A percentile compares a stretch with the other conserved stretches of the same genome.
phyloP scores from a whole-genome alignment of 345 rosid genomes.

The Viola odorata region DNA sequence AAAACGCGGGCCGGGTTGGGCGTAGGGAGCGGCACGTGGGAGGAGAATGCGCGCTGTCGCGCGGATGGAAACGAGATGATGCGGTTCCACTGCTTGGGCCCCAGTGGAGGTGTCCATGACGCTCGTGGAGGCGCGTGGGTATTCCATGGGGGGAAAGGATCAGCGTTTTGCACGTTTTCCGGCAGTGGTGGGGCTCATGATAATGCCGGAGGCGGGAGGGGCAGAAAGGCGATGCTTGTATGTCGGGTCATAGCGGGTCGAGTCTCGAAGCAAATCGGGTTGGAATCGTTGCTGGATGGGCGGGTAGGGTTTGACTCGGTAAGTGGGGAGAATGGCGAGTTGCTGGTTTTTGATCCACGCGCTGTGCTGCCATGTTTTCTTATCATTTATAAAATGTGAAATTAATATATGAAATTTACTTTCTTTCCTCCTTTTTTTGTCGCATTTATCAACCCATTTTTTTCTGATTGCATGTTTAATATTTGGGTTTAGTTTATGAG shows the following conservation, averaged over 20 bases:
- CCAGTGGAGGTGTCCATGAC: constrained; percentile 30
- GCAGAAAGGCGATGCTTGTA: constrained; percentile 88
- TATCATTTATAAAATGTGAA: constrained; percentile 82
- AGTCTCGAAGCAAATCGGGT: constrained; percentile 43
- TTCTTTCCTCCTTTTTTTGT: constrained; percentile 6
- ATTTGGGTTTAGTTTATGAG: constrained; percentile 7
- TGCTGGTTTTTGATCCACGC: constrained; percentile 75
- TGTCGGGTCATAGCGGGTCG: constrained; percentile 92
- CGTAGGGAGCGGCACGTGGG: constrained; percentile 26
- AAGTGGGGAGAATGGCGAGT: constrained; percentile 75
- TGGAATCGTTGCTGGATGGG: constrained; percentile 38
- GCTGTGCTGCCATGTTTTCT: constrained; percentile 96
- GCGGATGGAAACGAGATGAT: constrained; percentile 98
- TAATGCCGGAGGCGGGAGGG: constrained; percentile 74
- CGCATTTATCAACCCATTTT: constrained; percentile 48
- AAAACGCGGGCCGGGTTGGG: constrained; percentile 45
- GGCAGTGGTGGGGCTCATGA: constrained; percentile 83
- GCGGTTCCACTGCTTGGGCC: constrained; percentile 83
- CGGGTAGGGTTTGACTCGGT: constrained; percentile 77
- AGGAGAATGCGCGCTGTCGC: constrained; percentile 69
- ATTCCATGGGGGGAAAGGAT: constrained; percentile 50
- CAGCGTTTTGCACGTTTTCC: constrained; percentile 60
- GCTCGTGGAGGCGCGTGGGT: constrained; percentile 45
- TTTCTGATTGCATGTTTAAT: constrained; percentile 4
- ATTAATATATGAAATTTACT: constrained; percentile 16